phyloP scores from a whole-genome alignment of 1,284 basidiomycete species.

The Ceratobasidium sp. region DNA sequence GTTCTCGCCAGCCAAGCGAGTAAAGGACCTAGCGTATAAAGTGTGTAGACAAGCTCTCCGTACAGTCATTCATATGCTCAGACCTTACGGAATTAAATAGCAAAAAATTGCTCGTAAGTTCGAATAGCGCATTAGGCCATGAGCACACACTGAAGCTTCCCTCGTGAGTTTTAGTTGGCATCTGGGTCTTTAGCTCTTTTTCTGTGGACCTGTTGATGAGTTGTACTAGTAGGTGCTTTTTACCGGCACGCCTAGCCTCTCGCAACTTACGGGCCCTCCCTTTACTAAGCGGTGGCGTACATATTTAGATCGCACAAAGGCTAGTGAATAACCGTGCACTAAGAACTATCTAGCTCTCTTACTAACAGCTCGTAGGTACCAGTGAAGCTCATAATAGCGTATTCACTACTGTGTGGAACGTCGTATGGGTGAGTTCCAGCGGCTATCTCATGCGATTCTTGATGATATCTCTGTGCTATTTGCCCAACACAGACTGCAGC shows the following conservation, averaged over 20 bases:
- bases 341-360: background rate
- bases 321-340: background rate
- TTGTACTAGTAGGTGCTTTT: background rate
- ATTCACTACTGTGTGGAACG: constrained; percentile 6
- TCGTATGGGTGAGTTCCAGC: constrained; percentile 3
- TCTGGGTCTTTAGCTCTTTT: constrained; percentile 20
- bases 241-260: background rate
- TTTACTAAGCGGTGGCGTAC: background rate
- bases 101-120: constrained; percentile 13
- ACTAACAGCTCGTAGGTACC: background rate
- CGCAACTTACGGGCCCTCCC: background rate
- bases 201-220: constrained; percentile 3
- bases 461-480: background rate
- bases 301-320: background rate
- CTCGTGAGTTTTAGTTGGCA: background rate
- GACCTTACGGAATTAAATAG: background rate
- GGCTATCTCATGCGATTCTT: background rate
- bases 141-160: background rate
- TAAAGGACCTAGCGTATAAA: background rate
- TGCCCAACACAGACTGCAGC: background rate
- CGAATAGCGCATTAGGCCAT: background rate
- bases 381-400: background rate
- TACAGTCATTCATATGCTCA: background rate
- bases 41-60: background rate
- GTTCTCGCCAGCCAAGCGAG: background rate